phyloP scores from a whole-genome alignment of 495 filamentous ascomycete species.

The Cenococcum geophilum region DNA sequence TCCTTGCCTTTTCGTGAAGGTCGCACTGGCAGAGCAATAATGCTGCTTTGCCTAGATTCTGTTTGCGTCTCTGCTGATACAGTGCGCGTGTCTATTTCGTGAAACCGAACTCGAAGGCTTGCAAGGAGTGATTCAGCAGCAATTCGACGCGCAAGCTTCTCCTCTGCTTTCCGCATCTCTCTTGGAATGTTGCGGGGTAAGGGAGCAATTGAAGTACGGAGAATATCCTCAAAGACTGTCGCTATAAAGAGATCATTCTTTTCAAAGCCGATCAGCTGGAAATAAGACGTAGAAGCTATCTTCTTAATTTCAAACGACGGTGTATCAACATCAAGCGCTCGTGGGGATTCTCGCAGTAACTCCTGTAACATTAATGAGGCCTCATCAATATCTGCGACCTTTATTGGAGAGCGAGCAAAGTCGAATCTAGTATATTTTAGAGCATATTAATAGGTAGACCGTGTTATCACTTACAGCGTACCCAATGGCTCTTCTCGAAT shows the following conservation, averaged over 20 bases:
- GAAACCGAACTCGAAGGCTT: slow-evolving; percentile 9
- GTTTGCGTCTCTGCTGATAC: slow-evolving; percentile 3
- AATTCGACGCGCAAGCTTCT: slow-evolving; percentile 22
- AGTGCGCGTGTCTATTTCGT: background rate
- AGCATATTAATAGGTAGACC: background rate
- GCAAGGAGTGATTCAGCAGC: slow-evolving; percentile 30
- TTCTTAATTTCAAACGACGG: slow-evolving; percentile 4
- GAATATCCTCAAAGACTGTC: slow-evolving; percentile 22
- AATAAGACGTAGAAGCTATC: slow-evolving; percentile 4
- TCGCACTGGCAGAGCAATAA: background rate
- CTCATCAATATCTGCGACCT: slow-evolving; percentile 23
- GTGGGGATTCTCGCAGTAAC: background rate
- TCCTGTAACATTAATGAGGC: slow-evolving; percentile 13
- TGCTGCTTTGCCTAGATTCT: slow-evolving; percentile 4
- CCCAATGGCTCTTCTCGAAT: background rate
- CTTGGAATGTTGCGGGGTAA: slow-evolving; percentile 19
- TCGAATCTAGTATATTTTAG: slow-evolving; percentile 9
- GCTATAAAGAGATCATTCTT: slow-evolving; percentile 10
- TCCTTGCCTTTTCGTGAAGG: slow-evolving; percentile 6
- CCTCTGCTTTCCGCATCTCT: slow-evolving; percentile 16
- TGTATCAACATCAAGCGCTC: background rate
- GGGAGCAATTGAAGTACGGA: slow-evolving; percentile 24
- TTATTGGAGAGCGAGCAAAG: slow-evolving; percentile 4
- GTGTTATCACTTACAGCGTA: background rate
- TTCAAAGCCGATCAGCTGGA: background rate